phyloP scores from a whole-genome alignment of 2,329 filamentous ascomycete genomes.

The Hymenotorrendiella dingleyae region DNA sequence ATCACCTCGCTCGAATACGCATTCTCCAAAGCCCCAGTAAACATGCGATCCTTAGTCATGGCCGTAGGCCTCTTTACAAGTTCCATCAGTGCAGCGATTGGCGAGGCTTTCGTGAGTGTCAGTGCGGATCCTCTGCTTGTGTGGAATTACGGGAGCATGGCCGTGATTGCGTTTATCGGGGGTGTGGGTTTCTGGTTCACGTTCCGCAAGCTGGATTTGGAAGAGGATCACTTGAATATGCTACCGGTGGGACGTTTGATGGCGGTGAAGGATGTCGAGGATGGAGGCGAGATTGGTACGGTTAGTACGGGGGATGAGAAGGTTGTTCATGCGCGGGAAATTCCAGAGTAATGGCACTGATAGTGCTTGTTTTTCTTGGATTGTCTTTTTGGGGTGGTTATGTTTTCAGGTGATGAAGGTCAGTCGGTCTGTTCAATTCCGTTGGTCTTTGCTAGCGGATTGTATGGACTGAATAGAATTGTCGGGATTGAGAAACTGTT shows the following conservation, averaged over 20 bases:
- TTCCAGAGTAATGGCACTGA: no score
- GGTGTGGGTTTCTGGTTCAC: conserved; percentile 62
- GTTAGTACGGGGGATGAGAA: no score
- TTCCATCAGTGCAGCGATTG: conserved; percentile 62
- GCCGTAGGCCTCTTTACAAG: conserved; percentile 65
- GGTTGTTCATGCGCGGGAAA: no score
- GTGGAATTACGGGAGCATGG: conserved; percentile 65
- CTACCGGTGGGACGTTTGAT: conserved; percentile 29
- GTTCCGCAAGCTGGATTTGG: conserved; percentile 57
- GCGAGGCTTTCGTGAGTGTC: conserved; percentile 60
- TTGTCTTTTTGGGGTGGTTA: no score
- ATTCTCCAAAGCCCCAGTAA: conserved; percentile 70
- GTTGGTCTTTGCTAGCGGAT: no score
- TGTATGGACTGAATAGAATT: no score
- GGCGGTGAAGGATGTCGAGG: conserved; percentile 17
- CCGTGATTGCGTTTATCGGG: conserved; percentile 56
- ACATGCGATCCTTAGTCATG: conserved; percentile 74
- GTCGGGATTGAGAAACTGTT: no score
- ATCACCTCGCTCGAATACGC: conserved; percentile 68
- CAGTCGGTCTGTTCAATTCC: no score
- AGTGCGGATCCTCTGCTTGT: conserved; percentile 59
- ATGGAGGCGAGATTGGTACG: not conserved
- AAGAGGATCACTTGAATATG: conserved; percentile 67
- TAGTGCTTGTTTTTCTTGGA: no score
- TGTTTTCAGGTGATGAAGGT: no score